A percentile compares a stretch with the other conserved stretches of the same genome.
Conservation (phyloP, 305 asterid genomes). For the Fraxinus paxiana region DNA sequence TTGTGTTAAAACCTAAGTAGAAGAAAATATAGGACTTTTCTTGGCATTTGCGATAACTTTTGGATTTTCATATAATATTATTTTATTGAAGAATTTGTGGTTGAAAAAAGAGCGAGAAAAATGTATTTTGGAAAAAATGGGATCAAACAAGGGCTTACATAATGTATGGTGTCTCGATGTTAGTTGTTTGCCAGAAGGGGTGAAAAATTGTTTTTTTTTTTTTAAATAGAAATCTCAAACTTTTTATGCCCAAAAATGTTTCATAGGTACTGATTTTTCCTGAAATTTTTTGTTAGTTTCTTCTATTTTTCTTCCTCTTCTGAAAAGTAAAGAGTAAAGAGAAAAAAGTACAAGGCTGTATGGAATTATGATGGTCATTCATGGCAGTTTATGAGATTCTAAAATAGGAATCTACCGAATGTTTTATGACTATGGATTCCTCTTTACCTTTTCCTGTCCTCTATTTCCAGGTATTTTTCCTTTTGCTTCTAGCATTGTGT, state of each 20-base stretch:
- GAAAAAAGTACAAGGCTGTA: neutral
- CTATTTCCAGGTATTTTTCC: conserved; percentile 54
- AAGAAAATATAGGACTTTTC: neutral
- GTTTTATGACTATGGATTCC: conserved; percentile 15
- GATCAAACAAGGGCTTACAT: neutral
- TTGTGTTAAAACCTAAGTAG: neutral
- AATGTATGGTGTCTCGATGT: neutral
- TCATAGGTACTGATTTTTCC: neutral
- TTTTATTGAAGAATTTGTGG: neutral
- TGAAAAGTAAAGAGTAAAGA: neutral
- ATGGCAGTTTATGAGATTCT: neutral
- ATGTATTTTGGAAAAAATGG: neutral
- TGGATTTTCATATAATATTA: neutral
- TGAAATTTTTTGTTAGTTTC: neutral
- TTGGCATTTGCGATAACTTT: neutral
- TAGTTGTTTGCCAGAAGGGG: neutral
- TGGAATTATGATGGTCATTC: neutral
- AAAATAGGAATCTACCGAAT: neutral
- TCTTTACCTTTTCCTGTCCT: conserved; percentile 18
- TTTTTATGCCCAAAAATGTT: neutral
- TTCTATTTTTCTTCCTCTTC: neutral
- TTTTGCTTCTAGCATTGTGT: conserved; percentile 53
- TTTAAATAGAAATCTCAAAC: neutral
- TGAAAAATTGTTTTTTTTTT: neutral
- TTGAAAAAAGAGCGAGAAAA: neutral